These are phyloP conservation scores for Dacryopinax spathularia DNA, from an alignment of 768 basidiomycete genomes.

Conservation along the genomic window DNA sequence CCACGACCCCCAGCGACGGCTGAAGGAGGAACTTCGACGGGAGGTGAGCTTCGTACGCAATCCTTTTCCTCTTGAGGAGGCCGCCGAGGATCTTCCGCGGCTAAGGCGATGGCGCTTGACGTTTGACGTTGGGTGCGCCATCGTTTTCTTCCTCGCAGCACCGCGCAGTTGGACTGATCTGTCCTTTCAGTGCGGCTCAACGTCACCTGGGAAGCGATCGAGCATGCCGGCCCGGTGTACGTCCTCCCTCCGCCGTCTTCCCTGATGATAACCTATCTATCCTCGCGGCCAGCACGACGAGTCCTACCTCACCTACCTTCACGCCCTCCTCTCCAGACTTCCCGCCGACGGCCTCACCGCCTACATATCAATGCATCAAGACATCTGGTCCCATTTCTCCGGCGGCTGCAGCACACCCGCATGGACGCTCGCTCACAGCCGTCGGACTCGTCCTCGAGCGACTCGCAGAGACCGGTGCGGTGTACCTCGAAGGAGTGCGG, in stretches of 20 bases:
- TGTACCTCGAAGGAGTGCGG: conserved; percentile 70
- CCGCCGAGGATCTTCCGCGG: conserved; percentile 66
- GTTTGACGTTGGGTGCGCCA: conserved; percentile 35
- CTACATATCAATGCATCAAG: conserved; percentile 77
- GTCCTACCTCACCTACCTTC: conserved; percentile 73
- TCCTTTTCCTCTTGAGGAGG: conserved; percentile 83
- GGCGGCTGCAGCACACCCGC: conserved; percentile 94
- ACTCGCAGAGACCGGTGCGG: conserved; percentile 70
- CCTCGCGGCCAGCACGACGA: conserved; percentile 61
- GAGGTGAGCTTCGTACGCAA: conserved; percentile 73
- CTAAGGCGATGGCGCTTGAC: conserved; percentile 76
- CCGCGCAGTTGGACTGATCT: too few relatives aligned
- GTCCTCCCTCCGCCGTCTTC: conserved; percentile 27
- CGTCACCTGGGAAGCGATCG: conserved; percentile 93
- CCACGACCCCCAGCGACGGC: conserved; percentile 54
- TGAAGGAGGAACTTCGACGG: conserved; percentile 43
- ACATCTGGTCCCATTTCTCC: conserved; percentile 88
- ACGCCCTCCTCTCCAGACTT: conserved; percentile 47
- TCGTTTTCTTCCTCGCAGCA: too few relatives aligned
- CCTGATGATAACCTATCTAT: neutral
- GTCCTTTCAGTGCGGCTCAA: conserved; percentile 66
- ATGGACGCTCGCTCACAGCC: conserved; percentile 66
- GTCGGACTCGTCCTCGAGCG: conserved; percentile 73
- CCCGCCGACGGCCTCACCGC: conserved; percentile 59
- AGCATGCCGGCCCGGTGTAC: conserved; percentile 74